Base-by-base conservation (phyloP, 768 basidiomycete species). In the Boletus speciosus region DNA sequence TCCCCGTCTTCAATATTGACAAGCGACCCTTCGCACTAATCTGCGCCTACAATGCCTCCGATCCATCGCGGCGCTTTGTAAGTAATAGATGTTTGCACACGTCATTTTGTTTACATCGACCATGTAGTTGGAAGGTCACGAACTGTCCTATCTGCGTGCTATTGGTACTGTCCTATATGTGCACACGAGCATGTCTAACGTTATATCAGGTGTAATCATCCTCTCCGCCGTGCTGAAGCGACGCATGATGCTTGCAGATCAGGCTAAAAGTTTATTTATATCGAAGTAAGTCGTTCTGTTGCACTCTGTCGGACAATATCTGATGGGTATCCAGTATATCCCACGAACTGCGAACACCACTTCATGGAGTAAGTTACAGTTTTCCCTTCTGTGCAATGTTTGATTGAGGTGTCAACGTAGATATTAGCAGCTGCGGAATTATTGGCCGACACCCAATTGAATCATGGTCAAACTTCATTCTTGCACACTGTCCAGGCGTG, bases 401-500 rank as follows among this genome's bases (percentile, higher is more conserved):
- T 49, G 25, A 60, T 47, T 43, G 31, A 57, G 9, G 31, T 25
- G 16, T 49, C 35, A 19, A 46, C 15, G 47, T 31, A 89, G 86
- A 96, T 97, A 59, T 74, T 95, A 32, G 93, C 93, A 4, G 90
- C 93, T 4, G 93, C 93, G 11, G 95, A 98, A 63, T 74, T 98
- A n/a, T 76, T 98, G 23, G 80, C 81, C 44, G 94, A 96, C 43
- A 96, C 90, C 12, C 65, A 78, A n/a, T 74, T 98, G 32, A 88
- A 84, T 63, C 84, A 88, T 44, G 84, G 85, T 12, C 95, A 98
- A 68, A 67, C 75, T 10, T 92, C 93, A 0, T 96, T 93, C 75
- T 73, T 97, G 47, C 89, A 93, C 65, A 97, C 95, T 0, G 90
- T 97, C 1, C 90, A 94, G 68, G 93, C 92, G 6, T 97, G 94